A percentile compares a stretch with the other conserved stretches of the same genome.
These are phyloP conservation scores for Sporothrix luriei DNA, from an alignment of 2,329 filamentous ascomycete genomes.

Conservation along the genomic window DNA sequence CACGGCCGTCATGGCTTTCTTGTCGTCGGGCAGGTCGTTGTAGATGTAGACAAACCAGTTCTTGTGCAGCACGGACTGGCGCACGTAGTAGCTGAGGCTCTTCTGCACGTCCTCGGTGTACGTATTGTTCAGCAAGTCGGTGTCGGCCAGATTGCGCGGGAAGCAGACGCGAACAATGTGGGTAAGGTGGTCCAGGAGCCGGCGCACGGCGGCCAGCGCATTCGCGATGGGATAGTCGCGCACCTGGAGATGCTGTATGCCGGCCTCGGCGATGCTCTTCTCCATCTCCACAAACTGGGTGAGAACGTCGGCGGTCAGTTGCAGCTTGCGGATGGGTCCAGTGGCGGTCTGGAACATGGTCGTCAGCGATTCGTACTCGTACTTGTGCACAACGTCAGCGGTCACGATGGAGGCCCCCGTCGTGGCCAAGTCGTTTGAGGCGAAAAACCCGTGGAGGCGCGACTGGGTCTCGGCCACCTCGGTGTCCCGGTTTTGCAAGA, in stretches of 20 bases:
- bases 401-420: not conserved
- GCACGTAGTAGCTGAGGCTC: constrained; percentile 17
- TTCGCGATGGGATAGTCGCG: not conserved
- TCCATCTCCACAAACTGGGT: not conserved
- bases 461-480: not conserved
- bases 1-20: constrained; percentile 23
- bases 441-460: not conserved
- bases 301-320: not conserved
- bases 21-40: constrained; percentile 8
- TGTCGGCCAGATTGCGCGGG: no score
- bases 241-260: no score
- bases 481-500: constrained; percentile 38
- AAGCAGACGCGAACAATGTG: not conserved
- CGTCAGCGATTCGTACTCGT: not conserved
- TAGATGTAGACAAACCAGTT: constrained; percentile 17
- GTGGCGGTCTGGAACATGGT: not conserved
- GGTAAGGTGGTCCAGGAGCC: not conserved
- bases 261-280: not conserved
- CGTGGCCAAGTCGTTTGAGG: not conserved
- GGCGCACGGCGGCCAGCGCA: constrained; percentile 7
- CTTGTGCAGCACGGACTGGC: not conserved
- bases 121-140: not conserved
- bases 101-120: not conserved
- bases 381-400: not conserved
- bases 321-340: not conserved